A percentile compares a stretch with the other conserved stretches of the same genome.
Evolutionary conservation across 768 basidiomycete species (phyloP).

Genomic region (Candolleomyces aberdarensis): DNA sequence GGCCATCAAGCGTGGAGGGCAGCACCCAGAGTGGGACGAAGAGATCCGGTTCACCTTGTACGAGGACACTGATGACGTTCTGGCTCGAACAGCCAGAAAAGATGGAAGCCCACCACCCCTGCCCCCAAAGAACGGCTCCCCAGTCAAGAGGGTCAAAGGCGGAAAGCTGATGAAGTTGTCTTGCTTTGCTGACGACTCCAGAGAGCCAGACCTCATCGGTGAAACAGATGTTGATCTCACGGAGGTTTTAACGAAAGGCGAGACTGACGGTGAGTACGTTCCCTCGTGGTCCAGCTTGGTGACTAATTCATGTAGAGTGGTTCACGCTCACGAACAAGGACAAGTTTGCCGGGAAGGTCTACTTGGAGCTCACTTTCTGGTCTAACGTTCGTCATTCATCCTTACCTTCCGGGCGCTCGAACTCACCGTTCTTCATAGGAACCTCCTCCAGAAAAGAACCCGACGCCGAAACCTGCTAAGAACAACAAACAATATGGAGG

Average conservation of each 20-base stretch:
- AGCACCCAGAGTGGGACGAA: constrained; percentile 99
- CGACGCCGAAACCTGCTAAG: constrained; percentile 44
- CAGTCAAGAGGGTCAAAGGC: constrained; percentile 56
- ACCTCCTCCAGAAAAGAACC: constrained; percentile 72
- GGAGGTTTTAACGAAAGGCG: constrained; percentile 89
- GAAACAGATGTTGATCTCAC: constrained; percentile 86
- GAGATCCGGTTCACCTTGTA: constrained; percentile 89
- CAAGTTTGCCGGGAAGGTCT: constrained; percentile 93
- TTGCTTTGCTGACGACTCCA: constrained; percentile 92
- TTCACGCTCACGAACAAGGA: constrained; percentile 87
- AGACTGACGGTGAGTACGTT: constrained; percentile 81
- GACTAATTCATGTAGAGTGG: constrained; percentile 66
- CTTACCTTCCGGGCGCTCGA: not conserved
- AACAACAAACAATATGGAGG: constrained; percentile 70
- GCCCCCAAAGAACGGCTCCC: constrained; percentile 60
- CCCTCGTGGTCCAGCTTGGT: not conserved
- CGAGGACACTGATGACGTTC: constrained; percentile 67
- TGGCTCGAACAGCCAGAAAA: constrained; percentile 35
- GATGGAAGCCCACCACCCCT: constrained; percentile 59
- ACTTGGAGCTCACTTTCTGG: constrained; percentile 96
- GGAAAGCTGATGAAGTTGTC: constrained; percentile 74
- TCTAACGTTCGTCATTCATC: constrained; percentile 64
- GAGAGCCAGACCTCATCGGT: constrained; percentile 95
- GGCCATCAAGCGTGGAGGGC: constrained; percentile 94
- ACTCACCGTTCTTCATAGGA: constrained; percentile 43